These are phyloP conservation scores for Starmerella etchellsii DNA, from an alignment of 805 yeast species.

Conservation along the genomic window DNA sequence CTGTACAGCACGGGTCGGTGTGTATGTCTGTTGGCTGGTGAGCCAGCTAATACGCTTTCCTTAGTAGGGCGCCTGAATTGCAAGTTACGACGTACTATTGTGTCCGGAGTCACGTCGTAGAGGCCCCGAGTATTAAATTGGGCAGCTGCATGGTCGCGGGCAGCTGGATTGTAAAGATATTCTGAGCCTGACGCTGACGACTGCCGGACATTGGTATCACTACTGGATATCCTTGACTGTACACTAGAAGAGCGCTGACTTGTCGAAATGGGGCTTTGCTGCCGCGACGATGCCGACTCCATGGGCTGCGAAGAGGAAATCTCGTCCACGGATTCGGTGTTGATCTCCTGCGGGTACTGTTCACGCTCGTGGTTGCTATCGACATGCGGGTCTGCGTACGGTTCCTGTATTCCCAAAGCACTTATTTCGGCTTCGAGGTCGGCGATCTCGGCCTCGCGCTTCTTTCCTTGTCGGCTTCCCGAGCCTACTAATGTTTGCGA, in stretches of 20 bases:
- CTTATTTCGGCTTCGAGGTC: conserved; percentile 11
- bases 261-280: not conserved
- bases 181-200: not conserved
- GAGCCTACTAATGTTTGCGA: conserved; percentile 1
- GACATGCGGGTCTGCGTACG: not conserved
- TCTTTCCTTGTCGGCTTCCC: not conserved
- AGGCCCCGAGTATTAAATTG: not conserved
- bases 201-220: not conserved
- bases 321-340: too few species aligned
- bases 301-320: not conserved
- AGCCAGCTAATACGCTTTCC: not conserved
- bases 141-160: not conserved
- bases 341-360: not conserved
- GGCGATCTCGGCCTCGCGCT: not conserved
- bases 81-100: not conserved
- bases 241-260: conserved; percentile 1
- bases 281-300: not conserved
- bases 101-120: not conserved
- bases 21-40: not conserved
- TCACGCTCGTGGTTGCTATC: not conserved
- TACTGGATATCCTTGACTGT: not conserved
- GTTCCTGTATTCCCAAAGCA: conserved; percentile 7
- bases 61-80: not conserved
- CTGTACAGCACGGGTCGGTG: too few species aligned
- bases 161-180: not conserved